Evolutionary conservation across 768 basidiomycete genomes (phyloP).

Genomic region (Glaciozyma martinii): DNA sequence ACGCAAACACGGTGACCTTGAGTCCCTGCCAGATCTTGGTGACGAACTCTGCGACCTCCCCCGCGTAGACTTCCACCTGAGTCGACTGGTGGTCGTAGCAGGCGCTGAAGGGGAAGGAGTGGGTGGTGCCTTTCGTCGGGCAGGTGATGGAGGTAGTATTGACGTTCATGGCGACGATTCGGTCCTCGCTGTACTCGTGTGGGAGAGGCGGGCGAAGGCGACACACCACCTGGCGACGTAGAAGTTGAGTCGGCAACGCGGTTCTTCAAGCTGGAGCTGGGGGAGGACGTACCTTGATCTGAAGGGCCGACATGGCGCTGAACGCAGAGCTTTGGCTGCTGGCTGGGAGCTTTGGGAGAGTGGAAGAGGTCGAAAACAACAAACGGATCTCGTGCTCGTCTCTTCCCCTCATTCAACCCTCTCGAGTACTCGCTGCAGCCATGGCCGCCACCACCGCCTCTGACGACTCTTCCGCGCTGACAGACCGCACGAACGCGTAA

Average conservation of each 20-base stretch:
- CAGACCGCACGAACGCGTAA: slow-evolving; percentile 19
- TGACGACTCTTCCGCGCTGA: background rate
- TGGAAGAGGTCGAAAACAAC: too few relatives aligned
- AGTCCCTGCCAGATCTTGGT: background rate
- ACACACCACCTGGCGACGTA: background rate
- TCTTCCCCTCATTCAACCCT: too few relatives aligned
- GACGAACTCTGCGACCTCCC: background rate
- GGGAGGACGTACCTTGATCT: background rate
- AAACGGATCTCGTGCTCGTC: too few relatives aligned
- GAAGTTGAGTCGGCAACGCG: background rate
- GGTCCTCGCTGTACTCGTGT: background rate
- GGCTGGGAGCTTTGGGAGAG: background rate
- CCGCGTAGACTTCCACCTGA: background rate
- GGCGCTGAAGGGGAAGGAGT: background rate
- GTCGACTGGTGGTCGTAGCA: background rate
- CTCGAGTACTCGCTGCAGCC: too few relatives aligned
- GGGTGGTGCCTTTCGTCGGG: background rate
- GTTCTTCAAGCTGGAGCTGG: background rate
- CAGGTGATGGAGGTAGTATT: background rate
- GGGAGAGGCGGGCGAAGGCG: background rate
- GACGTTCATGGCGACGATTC: background rate
- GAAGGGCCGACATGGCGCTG: background rate
- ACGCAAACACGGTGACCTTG: background rate
- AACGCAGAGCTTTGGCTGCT: background rate
- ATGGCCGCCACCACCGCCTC: background rate